Base-by-base conservation (phyloP, 495 filamentous ascomycete genomes). In the Penicillium silybi region DNA sequence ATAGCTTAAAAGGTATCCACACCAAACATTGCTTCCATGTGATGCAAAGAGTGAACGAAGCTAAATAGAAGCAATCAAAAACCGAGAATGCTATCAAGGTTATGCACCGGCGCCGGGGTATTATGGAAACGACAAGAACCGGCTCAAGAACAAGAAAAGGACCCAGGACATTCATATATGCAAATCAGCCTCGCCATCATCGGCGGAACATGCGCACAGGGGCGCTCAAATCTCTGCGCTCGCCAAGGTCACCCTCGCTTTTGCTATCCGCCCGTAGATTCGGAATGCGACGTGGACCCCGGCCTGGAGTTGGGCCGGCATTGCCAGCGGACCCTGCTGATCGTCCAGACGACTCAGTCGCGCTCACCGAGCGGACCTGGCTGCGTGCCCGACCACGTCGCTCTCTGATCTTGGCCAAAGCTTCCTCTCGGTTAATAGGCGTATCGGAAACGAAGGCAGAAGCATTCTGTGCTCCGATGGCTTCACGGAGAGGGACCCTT, bases 331-430 rank as follows among this genome's bases (percentile, higher is more conserved):
- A 54, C 3, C 60, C 58, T 17, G 57, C 61, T 34, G 65, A 47
- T 22, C 66, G 67, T 16, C 69, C 46, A 0, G 61, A 55, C 25
- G 62, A 61, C 49, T 76, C 73, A n/a, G 55, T 67, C 17, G 66
- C 66, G 44, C 73, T 76, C 10, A 65, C 67, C 32, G 72, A 75
- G 44, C 76, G 64, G 32, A 70, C 65, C 60, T 74, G 71, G 48
- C 69, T 79, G 51, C 69, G 71, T 3, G 78, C 68, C 42, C 75
- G 63, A 4, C 70, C 73, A 35, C 77, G 69, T 29, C 78, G 63
- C 11, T 73, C 75, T 27, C 74, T 57, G 46, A 81, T 80, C 54
- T 78, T 74, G 20, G 78, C 78, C 2, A 81, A 58, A 6, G 78
- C 78, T 45, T 73, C 70, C 60, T 80, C 77, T 18, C 76, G 67